Base-by-base conservation (phyloP, 2,329 filamentous ascomycete species). In the Xylaria sp. region DNA sequence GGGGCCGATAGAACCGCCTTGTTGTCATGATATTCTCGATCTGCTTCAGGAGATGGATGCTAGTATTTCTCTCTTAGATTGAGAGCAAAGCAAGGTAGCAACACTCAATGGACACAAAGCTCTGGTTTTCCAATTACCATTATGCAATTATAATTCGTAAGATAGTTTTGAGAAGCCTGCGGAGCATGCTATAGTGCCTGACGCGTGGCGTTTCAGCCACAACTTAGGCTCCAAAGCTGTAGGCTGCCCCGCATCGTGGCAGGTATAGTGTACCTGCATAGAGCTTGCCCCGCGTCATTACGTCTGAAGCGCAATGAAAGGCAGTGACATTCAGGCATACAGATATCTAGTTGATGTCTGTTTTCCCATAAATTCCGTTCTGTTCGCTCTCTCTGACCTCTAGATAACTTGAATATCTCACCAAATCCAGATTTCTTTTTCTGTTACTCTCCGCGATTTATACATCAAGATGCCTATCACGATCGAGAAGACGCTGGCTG, bases 401-500 rank as follows among this genome's bases (percentile, higher is more conserved):
- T 70, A 61, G 48, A 34, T 18, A 66, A 43, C 53, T 65, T 43
- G 10, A 12, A 8, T 61, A 20, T n/a, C 46, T 28, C 25, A 12
- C 25, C 28, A n/a, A 15, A 45, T 10, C 46, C 15, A 6, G 4
- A 13, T 56, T 36, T 39, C 41, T 20, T 43, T 43, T 43, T 43
- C n/a, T 34, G 32, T 43, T 34, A 34, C 62, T 43, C 18, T 10
- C 8, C 25, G 15, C 12, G 36, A 20, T 57, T 25, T 3, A 18
- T 56, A 15, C 18, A 28, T 28, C 59, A 66, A 57, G 60, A 84
- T 85, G 83, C 86, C 87, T 64, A 85, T 91, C 75, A 81, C 82
- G 53, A 81, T 90, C 74, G 83, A 88, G 68, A 87, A 86, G 79
- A 95, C 97, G 76, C 91, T 97, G 80, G 96, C 94, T 53, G 91